Base-by-base conservation (phyloP, 2,329 filamentous ascomycete species). In the Trichothecium roseum region DNA sequence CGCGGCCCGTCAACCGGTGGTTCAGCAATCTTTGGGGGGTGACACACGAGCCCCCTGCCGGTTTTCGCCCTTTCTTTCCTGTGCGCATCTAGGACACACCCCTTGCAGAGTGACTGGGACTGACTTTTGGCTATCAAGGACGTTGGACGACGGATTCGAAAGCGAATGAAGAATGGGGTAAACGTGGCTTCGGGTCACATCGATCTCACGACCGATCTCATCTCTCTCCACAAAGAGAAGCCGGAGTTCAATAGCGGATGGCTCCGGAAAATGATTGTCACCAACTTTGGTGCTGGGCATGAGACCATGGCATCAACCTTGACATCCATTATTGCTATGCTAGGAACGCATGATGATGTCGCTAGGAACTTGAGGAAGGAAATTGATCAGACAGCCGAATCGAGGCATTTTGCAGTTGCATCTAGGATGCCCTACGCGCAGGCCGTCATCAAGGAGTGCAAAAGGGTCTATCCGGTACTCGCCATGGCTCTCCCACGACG, bases 201-300 rank as follows among this genome's bases (percentile, higher is more conserved):
- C 8, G 68, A 72, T 42, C 49, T 73, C 0, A 49, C 71, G 1
- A 46, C 52, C 3, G 68, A 72, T 38, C 44, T 73, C 2, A 62
- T 73, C 12, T 51, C 56, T 17, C 51, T 72, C 1, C 63, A 71
- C 44, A 50, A 53, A 12, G 51, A 59, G 4, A 63, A 59, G 15
- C 60, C 66, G 1, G 60, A 60, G 5, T 72, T 73, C 39, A 64
- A 47, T 1, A 60, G 66, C 18, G 49, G 45, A 0, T 72, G 72
- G 35, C 56, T 73, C 8, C 61, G 63, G 3, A 64, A 68, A 18
- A 66, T 72, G 56, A 66, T 65, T 3, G 55, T 70, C 3, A 72
- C 69, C 2, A 73, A 73, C 41, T 72, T 73, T 42, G 69, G 69
- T 9, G 69, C 69, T 2, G 69, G 69, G 0, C 69, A 73, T 39